A percentile compares a stretch with the other conserved stretches of the same genome.
These are phyloP conservation scores for Starmerella kuoi DNA, from an alignment of 805 yeast genomes.

Conservation along the genomic window DNA sequence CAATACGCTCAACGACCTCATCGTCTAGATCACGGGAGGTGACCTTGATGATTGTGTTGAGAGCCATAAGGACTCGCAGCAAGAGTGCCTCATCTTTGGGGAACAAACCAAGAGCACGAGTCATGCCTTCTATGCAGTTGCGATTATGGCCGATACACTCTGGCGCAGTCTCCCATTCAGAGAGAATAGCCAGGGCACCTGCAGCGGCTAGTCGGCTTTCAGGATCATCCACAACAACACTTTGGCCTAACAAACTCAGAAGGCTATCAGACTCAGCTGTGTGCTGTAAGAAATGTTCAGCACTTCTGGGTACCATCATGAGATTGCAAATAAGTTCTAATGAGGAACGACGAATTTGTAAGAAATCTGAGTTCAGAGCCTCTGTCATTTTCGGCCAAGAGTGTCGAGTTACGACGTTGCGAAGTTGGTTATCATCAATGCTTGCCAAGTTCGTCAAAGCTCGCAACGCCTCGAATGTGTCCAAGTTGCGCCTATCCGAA, in stretches of 20 bases:
- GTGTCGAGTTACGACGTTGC: slow-evolving; percentile 31
- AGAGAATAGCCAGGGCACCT: slow-evolving; percentile 32
- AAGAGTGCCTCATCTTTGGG: slow-evolving; percentile 23
- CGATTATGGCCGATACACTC: slow-evolving; percentile 23
- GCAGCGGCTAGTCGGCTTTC: slow-evolving; percentile 30
- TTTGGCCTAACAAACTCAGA: slow-evolving; percentile 26
- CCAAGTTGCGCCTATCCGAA: slow-evolving; percentile 25
- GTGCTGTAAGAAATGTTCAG: slow-evolving; percentile 30
- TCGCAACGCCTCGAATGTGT: slow-evolving; percentile 42
- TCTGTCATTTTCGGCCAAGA: slow-evolving; percentile 39
- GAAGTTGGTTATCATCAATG: slow-evolving; percentile 31
- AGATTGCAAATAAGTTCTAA: slow-evolving; percentile 56
- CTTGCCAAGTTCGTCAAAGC: slow-evolving; percentile 62
- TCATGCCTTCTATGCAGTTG: slow-evolving; percentile 22
- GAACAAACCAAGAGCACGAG: slow-evolving; percentile 19
- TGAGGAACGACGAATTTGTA: slow-evolving; percentile 43
- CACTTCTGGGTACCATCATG: slow-evolving; percentile 31
- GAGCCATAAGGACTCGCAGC: slow-evolving; percentile 24
- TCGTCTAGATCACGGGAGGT: slow-evolving; percentile 19
- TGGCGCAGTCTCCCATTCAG: slow-evolving; percentile 30
- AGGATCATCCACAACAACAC: slow-evolving; percentile 26
- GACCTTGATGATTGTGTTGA: slow-evolving; percentile 20
- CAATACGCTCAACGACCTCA: slow-evolving; percentile 22
- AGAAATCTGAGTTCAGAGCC: slow-evolving; percentile 36
- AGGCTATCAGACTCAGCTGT: slow-evolving; percentile 24